phyloP scores from a whole-genome alignment of 371 early-diverging fungal genomes.

The Rhizoclosmatium hyalinum region DNA sequence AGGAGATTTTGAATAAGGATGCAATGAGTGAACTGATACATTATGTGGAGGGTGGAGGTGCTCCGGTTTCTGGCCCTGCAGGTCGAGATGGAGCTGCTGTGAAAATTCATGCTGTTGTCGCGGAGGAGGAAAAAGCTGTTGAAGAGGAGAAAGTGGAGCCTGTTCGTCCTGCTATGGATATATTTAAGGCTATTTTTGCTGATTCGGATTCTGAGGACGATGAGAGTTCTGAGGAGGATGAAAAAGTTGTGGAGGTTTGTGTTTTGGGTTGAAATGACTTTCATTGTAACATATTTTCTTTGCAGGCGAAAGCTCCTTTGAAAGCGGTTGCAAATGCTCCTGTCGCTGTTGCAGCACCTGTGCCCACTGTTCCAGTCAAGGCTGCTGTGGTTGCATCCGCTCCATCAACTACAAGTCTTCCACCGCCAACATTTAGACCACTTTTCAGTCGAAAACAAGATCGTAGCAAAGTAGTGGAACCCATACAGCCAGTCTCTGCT shows the following conservation, averaged over 20 bases:
- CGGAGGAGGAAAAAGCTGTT: constrained; percentile 45
- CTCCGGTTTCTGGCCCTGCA: neutral
- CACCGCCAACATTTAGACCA: constrained; percentile 5
- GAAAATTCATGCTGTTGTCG: constrained; percentile 18
- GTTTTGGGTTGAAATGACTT: neutral
- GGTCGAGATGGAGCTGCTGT: neutral
- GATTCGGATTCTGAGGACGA: constrained; percentile 50
- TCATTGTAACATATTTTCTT: constrained; percentile 36
- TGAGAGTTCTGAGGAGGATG: constrained; percentile 44
- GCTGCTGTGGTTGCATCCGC: neutral
- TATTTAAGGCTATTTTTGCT: constrained; percentile 87
- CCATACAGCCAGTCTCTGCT: neutral
- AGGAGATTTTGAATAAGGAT: constrained; percentile 62
- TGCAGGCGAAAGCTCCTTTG: constrained; percentile 16
- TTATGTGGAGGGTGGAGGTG: constrained; percentile 6
- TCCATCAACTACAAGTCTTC: neutral
- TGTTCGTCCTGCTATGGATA: constrained; percentile 81
- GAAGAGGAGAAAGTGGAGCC: constrained; percentile 33
- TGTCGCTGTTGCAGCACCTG: neutral
- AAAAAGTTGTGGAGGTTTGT: neutral
- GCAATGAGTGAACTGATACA: constrained; percentile 56
- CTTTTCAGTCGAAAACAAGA: constrained; percentile 15
- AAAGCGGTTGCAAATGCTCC: neutral
- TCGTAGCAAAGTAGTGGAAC: neutral
- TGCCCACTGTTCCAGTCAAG: neutral